A percentile compares a stretch with the other conserved stretches of the same genome.
These are phyloP conservation scores for Scytalidium sp. DNA, from an alignment of 2,329 filamentous ascomycete species.

Conservation along the genomic window DNA sequence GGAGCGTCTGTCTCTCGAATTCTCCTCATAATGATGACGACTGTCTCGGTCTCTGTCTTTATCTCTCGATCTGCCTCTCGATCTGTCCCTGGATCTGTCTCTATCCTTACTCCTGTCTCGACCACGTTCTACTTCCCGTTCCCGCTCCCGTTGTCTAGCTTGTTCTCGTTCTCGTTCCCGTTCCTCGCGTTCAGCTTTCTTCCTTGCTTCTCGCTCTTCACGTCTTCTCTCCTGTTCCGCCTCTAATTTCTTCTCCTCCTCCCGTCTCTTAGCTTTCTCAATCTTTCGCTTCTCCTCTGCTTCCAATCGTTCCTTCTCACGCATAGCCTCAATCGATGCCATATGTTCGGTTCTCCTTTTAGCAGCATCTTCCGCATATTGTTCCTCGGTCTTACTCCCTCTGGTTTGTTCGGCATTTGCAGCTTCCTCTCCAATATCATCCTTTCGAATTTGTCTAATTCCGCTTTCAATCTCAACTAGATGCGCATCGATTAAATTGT, in stretches of 20 bases:
- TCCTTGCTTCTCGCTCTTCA: conserved; percentile 28
- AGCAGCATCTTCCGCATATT: conserved; percentile 67
- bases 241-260: conserved; percentile 41
- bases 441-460: conserved; percentile 64
- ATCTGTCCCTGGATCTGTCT: conserved; percentile 15
- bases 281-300: conserved; percentile 60
- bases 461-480: conserved; percentile 64
- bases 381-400: conserved; percentile 70
- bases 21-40: conserved; percentile 7
- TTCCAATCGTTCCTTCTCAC: conserved; percentile 53
- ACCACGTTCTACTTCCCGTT: conserved; percentile 17
- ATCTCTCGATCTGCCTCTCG: conserved; percentile 5
- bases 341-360: conserved; percentile 59
- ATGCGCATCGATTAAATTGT: conserved; percentile 60
- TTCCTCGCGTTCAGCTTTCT: conserved; percentile 25
- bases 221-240: conserved; percentile 41
- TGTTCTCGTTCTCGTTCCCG: conserved; percentile 35
- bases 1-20: conserved; percentile 5
- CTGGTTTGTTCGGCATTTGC: conserved; percentile 62
- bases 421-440: conserved; percentile 67
- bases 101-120: conserved; percentile 20
- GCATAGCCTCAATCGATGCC: conserved; percentile 56
- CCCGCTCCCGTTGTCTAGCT: conserved; percentile 29
- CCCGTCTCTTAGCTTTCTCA: conserved; percentile 51
- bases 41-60: background rate